Evolutionary conservation across 2,329 filamentous ascomycete species (phyloP), one percentile per base, ranked within the genome.

Genomic region (Xylaria sp.): DNA sequence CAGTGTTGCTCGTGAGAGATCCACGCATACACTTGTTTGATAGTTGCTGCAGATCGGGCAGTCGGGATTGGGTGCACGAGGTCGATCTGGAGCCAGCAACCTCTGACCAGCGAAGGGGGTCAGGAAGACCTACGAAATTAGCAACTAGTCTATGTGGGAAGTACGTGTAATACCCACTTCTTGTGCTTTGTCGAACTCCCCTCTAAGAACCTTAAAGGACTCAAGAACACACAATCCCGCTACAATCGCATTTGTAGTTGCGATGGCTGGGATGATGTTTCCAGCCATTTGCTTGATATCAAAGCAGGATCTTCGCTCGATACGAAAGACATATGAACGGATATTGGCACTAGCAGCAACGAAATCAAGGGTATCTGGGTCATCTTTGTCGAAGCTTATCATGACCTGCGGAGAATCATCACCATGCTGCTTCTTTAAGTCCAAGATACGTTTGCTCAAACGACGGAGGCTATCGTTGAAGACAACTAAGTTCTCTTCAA

Each of bases 221-320:
- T 98, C 91, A 29, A 99, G 82, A 6, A 98, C 94, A 76, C 94
- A 98, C 10, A 99, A 86, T 13, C 93, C 92, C 17, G 96, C 96
- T 1, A 96, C 95, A 78, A 98, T 97, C 17, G 96, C 96, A 78
- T 99, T 99, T 0, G 96, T 98, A 0, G 96, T 99, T 5, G 96
- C 96, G 76, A 99, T 99, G 1, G 96, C 96, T 1, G 96, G 96
- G 68, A 99, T 99, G 74, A 99, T 99, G 77, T 99, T 99, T 61
- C 96, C 96, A 3, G 96, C 96, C 95, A 98, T 99, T 80, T 99
- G 92, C 82, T 99, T 99, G 74, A 96, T 94, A 76, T 98, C 94
- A 76, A 98, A 99, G 66, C 96, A 93, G 25, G 94, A 97, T 78
- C 93, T 95, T 4, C 84, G 82, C 61, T 95, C 92, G 65, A 99